Conservation (phyloP, 805 yeast species). For the Pichia gijzeniarum region DNA sequence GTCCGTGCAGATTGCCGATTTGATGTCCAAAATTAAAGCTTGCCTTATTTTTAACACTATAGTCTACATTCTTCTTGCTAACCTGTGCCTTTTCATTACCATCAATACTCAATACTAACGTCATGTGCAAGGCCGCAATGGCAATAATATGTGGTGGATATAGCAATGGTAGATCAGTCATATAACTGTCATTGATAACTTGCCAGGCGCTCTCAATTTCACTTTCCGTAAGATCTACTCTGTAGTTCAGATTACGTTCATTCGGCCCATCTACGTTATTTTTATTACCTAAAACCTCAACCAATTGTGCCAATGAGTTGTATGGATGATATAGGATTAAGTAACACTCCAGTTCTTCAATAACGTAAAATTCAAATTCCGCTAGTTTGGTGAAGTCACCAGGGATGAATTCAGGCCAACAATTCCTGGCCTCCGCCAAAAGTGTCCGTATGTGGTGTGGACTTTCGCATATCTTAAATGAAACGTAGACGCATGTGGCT, state of each 20-base stretch:
- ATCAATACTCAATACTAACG: constrained; percentile 25
- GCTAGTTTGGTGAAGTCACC: constrained; percentile 88
- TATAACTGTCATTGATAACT: constrained; percentile 79
- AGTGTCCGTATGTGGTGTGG: constrained; percentile 89
- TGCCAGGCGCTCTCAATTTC: constrained; percentile 89
- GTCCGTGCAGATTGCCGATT: neutral
- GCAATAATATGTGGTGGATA: constrained; percentile 91
- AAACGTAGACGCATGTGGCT: constrained; percentile 80
- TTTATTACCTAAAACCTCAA: constrained; percentile 25
- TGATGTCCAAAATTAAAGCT: too few species aligned
- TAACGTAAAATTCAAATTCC: constrained; percentile 89
- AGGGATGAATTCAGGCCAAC: constrained; percentile 95
- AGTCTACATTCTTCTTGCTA: neutral
- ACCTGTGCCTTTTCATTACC: neutral
- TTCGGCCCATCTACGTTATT: neutral
- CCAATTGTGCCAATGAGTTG: constrained; percentile 50
- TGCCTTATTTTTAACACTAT: neutral
- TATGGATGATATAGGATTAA: constrained; percentile 75
- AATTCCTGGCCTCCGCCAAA: constrained; percentile 73
- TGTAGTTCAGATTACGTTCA: neutral
- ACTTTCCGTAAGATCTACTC: constrained; percentile 40
- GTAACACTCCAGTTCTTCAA: constrained; percentile 77
- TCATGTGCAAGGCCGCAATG: constrained; percentile 70
- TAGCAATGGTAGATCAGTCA: constrained; percentile 76
- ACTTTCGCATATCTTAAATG: constrained; percentile 91